Evolutionary conservation across 2,329 filamentous ascomycete species (phyloP).

Genomic region (Epichloe gansuensis): DNA sequence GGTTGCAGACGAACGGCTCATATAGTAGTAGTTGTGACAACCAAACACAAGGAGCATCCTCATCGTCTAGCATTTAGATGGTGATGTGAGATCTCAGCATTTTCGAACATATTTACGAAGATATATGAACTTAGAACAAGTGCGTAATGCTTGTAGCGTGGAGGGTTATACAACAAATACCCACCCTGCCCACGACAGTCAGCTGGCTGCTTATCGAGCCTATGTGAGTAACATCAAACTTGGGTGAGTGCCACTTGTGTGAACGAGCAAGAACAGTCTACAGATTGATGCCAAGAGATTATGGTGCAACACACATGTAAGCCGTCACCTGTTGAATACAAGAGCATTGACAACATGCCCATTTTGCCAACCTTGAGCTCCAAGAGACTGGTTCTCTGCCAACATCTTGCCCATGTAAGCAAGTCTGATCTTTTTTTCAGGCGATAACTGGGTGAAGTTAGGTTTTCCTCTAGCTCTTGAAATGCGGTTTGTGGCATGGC

Average conservation of each 20-base stretch:
- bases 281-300: too few species aligned
- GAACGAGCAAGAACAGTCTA: too few species aligned
- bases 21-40: neutral
- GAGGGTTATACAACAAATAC: too few species aligned
- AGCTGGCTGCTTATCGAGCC: too few species aligned
- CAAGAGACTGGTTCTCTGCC: slow-evolving; percentile 51
- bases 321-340: slow-evolving; percentile 38
- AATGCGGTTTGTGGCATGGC: too few species aligned
- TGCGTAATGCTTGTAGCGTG: too few species aligned
- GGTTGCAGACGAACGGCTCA: neutral
- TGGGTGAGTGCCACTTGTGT: too few species aligned
- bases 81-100: neutral
- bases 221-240: too few species aligned
- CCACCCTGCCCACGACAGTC: too few species aligned
- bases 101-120: too few species aligned
- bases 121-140: too few species aligned
- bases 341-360: slow-evolving; percentile 68
- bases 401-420: slow-evolving; percentile 74
- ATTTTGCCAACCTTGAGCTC: slow-evolving; percentile 60
- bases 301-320: too few species aligned
- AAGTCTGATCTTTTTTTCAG: slow-evolving; percentile 50
- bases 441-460: slow-evolving; percentile 35
- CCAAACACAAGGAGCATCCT: neutral
- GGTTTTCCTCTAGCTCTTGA: neutral
- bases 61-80: neutral